phyloP scores from a whole-genome alignment of 495 filamentous ascomycete species.

The Extremus antarcticus region DNA sequence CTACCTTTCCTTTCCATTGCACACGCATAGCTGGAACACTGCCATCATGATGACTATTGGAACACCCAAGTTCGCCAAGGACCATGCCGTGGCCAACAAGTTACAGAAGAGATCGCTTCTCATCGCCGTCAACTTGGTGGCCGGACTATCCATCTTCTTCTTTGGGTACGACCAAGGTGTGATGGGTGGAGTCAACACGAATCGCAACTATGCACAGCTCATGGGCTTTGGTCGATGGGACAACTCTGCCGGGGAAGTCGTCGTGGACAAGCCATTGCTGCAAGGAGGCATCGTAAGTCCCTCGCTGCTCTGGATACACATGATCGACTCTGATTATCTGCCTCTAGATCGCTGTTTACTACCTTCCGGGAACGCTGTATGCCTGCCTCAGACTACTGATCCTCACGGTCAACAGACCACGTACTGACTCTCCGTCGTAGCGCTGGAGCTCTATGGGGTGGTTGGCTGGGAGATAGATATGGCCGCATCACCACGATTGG shows the following conservation, averaged over 20 bases:
- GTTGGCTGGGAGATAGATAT: slow-evolving; percentile 53
- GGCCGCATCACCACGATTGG: slow-evolving; percentile 56
- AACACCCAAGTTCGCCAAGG: not conserved
- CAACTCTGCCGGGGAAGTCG: slow-evolving; percentile 35
- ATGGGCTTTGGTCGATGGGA: slow-evolving; percentile 57
- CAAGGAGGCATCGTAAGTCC: slow-evolving; percentile 53
- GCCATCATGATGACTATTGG: not conserved
- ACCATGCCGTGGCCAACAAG: slow-evolving; percentile 15
- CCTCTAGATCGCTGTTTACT: slow-evolving; percentile 44
- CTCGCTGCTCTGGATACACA: not conserved
- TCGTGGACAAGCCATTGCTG: slow-evolving; percentile 47
- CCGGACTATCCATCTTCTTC: slow-evolving; percentile 50
- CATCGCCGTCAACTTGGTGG: slow-evolving; percentile 53
- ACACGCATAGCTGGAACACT: too few relatives aligned
- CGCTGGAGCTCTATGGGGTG: slow-evolving; percentile 52
- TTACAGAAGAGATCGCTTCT: slow-evolving; percentile 54
- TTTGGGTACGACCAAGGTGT: slow-evolving; percentile 57
- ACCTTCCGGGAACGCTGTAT: slow-evolving; percentile 20
- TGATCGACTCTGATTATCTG: not conserved
- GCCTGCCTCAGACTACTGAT: not conserved
- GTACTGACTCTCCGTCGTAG: too few relatives aligned
- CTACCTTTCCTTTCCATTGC: too few relatives aligned
- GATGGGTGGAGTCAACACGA: slow-evolving; percentile 65
- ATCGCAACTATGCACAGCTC: slow-evolving; percentile 50
- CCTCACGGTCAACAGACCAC: slow-evolving; percentile 54